Evolutionary conservation across 495 filamentous ascomycete species (phyloP).

Genomic region (Amphirosellinia nigrospora): DNA sequence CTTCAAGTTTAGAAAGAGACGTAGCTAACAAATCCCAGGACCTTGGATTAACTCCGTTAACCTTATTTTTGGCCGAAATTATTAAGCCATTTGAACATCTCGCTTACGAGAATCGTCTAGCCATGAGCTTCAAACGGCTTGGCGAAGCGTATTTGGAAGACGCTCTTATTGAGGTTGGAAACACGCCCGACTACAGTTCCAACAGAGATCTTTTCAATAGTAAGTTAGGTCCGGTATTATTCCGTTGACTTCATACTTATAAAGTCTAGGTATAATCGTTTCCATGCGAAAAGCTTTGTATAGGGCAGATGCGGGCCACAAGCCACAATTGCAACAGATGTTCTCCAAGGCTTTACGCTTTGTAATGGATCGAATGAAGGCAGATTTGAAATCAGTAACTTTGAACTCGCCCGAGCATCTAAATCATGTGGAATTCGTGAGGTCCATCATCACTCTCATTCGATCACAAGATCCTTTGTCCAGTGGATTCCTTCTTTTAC

Average conservation of each 20-base stretch:
- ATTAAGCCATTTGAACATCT: conserved; percentile 45
- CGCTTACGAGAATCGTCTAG: conserved; percentile 51
- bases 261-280: conserved; percentile 37
- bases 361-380: conserved; percentile 56
- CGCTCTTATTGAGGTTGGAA: conserved; percentile 37
- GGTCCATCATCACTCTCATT: conserved; percentile 51
- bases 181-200: conserved; percentile 47
- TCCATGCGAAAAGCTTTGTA: conserved; percentile 52
- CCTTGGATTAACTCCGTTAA: conserved; percentile 40
- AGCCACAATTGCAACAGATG: conserved; percentile 38
- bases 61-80: conserved; percentile 48
- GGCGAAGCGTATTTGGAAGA: conserved; percentile 42
- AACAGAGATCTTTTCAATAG: conserved; percentile 47
- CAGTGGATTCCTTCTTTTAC: conserved; percentile 54
- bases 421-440: conserved; percentile 51
- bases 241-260: conserved; percentile 24
- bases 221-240: conserved; percentile 19
- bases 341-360: conserved; percentile 45
- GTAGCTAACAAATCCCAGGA: conserved; percentile 30
- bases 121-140: conserved; percentile 42
- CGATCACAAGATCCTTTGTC: conserved; percentile 54
- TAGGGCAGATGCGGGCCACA: conserved; percentile 28
- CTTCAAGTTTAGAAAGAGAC: neutral
- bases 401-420: conserved; percentile 41
- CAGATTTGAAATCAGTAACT: conserved; percentile 45